Evolutionary conservation across 2,329 filamentous ascomycete genomes (phyloP).

Genomic region (Colletotrichum agaves): DNA sequence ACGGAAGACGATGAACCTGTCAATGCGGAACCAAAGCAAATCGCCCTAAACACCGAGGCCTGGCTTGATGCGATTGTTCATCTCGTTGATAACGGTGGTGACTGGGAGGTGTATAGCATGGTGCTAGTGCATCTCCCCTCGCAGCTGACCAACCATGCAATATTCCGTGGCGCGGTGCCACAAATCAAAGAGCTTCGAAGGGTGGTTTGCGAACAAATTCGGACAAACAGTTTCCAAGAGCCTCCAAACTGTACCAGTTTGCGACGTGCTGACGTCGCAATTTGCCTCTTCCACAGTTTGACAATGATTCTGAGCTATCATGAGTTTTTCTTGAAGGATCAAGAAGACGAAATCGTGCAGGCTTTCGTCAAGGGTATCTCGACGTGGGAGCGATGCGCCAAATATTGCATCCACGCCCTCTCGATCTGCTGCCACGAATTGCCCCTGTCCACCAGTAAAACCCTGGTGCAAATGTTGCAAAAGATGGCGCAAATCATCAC

Average conservation of each 20-base stretch:
- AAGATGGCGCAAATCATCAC: constrained; percentile 98
- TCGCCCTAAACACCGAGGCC: constrained; percentile 66
- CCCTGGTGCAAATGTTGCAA: constrained; percentile 84
- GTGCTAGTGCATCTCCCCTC: constrained; percentile 86
- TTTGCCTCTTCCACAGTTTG: constrained; percentile 87
- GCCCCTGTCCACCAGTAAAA: constrained; percentile 86
- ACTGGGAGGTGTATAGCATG: constrained; percentile 96
- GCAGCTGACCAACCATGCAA: constrained; percentile 88
- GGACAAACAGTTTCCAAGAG: constrained; percentile 80
- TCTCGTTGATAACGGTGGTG: constrained; percentile 75
- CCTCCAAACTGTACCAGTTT: constrained; percentile 83
- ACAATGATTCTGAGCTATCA: constrained; percentile 94
- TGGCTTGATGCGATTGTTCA: constrained; percentile 84
- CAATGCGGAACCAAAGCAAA: constrained; percentile 45
- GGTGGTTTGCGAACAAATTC: constrained; percentile 84
- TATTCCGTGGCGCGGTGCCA: constrained; percentile 79
- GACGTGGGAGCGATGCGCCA: constrained; percentile 86
- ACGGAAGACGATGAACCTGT: constrained; percentile 21
- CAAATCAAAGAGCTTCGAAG: constrained; percentile 81
- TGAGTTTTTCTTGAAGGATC: constrained; percentile 81
- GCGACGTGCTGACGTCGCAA: constrained; percentile 87
- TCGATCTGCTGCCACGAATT: constrained; percentile 96
- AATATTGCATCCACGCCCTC: constrained; percentile 92
- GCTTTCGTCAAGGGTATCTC: constrained; percentile 88
- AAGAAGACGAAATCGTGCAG: constrained; percentile 89